Base-by-base conservation (phyloP, 768 basidiomycete species). In the Strobilomyces confusus region DNA sequence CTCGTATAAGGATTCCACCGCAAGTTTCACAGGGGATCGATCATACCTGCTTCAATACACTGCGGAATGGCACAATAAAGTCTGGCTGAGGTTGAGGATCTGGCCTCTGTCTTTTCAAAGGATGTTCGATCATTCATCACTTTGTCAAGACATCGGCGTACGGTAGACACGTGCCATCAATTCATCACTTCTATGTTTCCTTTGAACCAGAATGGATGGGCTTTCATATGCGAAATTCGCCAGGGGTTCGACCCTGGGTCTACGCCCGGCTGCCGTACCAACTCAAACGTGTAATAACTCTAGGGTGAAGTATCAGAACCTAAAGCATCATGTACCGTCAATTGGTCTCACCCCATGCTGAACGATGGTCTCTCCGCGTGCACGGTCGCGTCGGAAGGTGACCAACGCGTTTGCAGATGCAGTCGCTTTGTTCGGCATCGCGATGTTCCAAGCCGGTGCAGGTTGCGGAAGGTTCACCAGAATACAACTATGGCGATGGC, bases 381-480 rank as follows among this genome's bases (percentile, higher is more conserved):
- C 59, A 32, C 58, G 58, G 36, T 66, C 65, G 40, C 61, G 58
- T 51, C 65, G 57, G 36, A 64, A 51, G 7, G 61, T 67, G 30
- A 61, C 57, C 40, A 63, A 14, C 19, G 47, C 57, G 42, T 65
- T 66, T 9, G 65, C 66, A 33, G 65, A 66, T 25, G 61, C 63
- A 9, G 58, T 56, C 29, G 61, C 63, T 22, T 50, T 55, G 49
- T 43, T 56, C 11, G 59, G 65, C 40, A 36, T 56, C 11, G 56
- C 55, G 12, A 67, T 59, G 37, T 61, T 63, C 60, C 60, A 60
- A 20, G 46, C 51, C 1, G 55, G 55, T 3, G 30, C 49, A 37
- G 65, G 65, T 42, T 66, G 63, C 7, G 65, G 65, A 41, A 67
- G 65, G 55, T 65, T 58, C 19, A 65, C 61, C 29, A 67, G 44